These are phyloP conservation scores for Trypanosoma lewisi DNA, from an alignment of 208 protist genomes.

Conservation along the genomic window DNA sequence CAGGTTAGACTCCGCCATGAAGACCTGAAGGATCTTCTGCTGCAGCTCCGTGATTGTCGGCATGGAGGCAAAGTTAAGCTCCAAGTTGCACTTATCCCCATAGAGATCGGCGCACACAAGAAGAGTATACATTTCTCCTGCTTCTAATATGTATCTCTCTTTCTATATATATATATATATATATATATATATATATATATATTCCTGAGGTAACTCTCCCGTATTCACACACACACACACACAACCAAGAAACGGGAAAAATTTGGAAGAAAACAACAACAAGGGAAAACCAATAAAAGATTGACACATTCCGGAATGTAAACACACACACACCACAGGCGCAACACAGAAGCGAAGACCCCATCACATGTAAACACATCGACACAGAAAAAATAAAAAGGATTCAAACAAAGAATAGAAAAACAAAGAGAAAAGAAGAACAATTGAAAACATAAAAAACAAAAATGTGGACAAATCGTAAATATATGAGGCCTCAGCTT, in stretches of 20 bases:
- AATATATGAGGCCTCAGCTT: too few species aligned
- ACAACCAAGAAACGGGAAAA: too few species aligned
- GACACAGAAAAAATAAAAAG: background rate
- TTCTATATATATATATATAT: too few species aligned
- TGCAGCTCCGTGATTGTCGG: slow-evolving; percentile 50
- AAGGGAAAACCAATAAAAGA: too few species aligned
- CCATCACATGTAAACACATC: too few species aligned
- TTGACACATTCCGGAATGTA: too few species aligned
- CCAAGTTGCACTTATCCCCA: slow-evolving; percentile 79
- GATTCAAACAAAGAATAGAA: background rate
- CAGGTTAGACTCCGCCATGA: slow-evolving; percentile 32
- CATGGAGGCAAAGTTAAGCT: slow-evolving; percentile 48
- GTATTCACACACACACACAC: too few species aligned
- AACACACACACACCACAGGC: too few species aligned
- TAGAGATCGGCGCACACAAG: slow-evolving; percentile 75
- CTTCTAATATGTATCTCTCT: background rate
- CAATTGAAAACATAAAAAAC: background rate
- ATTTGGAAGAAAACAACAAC: too few species aligned
- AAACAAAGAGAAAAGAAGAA: background rate
- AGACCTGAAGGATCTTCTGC: slow-evolving; percentile 31
- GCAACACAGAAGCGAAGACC: too few species aligned
- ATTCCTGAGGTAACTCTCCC: too few species aligned
- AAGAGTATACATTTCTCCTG: slow-evolving; percentile 59
- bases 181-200: too few species aligned
- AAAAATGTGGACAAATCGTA: background rate